Evolutionary conservation across 129 eudicot species (phyloP).

Genomic region (Glebionis coronaria): DNA sequence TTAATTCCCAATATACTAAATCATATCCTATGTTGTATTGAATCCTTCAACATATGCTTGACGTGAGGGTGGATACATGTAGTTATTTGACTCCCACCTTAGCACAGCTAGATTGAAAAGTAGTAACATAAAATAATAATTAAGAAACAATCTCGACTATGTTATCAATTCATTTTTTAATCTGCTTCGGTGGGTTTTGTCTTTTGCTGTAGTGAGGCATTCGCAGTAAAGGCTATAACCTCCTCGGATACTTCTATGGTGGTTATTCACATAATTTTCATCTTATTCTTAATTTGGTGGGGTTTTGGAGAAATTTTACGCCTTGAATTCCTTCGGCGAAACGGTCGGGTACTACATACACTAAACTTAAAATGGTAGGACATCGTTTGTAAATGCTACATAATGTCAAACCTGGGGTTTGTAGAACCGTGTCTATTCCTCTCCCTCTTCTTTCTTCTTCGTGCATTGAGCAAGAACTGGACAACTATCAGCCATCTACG

Average conservation of each 20-base stretch:
- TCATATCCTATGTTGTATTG: too few relatives aligned
- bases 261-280: constrained; percentile 64
- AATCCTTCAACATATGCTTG: too few relatives aligned
- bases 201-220: too few relatives aligned
- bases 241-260: constrained; percentile 69
- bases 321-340: constrained; percentile 57
- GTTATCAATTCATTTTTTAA: too few relatives aligned
- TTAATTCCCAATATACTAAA: too few relatives aligned
- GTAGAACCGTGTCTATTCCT: constrained; percentile 90
- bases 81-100: too few relatives aligned
- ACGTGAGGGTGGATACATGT: too few relatives aligned
- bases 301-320: constrained; percentile 74
- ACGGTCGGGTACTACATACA: constrained; percentile 53
- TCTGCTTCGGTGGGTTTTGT: too few relatives aligned
- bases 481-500: constrained; percentile 51
- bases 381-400: constrained; percentile 84
- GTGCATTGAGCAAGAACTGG: constrained; percentile 75
- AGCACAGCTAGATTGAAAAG: too few relatives aligned
- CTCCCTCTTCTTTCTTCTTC: constrained; percentile 71
- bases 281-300: constrained; percentile 73
- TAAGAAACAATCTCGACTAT: too few relatives aligned
- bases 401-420: constrained; percentile 88
- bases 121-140: too few relatives aligned
- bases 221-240: constrained; percentile 43
- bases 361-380: constrained; percentile 73